phyloP scores from a whole-genome alignment of 2,329 filamentous ascomycete species.

The Trichoderma gracile region DNA sequence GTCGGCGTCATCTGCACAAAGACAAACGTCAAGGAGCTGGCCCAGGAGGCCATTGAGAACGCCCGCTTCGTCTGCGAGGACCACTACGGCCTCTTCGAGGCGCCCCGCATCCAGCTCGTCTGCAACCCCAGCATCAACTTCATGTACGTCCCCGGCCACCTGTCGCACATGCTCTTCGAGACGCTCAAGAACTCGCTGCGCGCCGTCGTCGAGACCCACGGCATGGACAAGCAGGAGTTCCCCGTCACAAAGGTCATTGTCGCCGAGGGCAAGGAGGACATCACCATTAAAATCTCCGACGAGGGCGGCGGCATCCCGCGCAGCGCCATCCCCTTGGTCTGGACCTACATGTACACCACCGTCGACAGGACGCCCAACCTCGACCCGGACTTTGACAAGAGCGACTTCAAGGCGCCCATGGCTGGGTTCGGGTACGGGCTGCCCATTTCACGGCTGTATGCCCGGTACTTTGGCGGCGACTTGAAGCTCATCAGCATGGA shows the following conservation, averaged over 20 bases:
- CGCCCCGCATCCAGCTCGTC: slow-evolving; percentile 93
- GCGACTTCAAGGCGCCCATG: slow-evolving; percentile 99
- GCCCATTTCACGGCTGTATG: slow-evolving; percentile 91
- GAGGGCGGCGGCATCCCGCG: slow-evolving; percentile 95
- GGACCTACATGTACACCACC: slow-evolving; percentile 99
- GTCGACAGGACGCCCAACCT: slow-evolving; percentile 93
- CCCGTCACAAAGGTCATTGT: slow-evolving; percentile 97
- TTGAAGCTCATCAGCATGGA: slow-evolving; percentile 99
- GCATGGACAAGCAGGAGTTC: slow-evolving; percentile 92
- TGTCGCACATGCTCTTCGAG: slow-evolving; percentile 99
- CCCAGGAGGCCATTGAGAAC: slow-evolving; percentile 96
- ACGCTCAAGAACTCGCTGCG: slow-evolving; percentile 97
- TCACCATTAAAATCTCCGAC: slow-evolving; percentile 97
- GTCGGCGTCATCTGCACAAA: slow-evolving; percentile 99
- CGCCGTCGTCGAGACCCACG: slow-evolving; percentile 93
- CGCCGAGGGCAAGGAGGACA: slow-evolving; percentile 96
- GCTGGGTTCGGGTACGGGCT: slow-evolving; percentile 97
- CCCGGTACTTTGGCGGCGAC: slow-evolving; percentile 95
- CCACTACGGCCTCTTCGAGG: slow-evolving; percentile 95
- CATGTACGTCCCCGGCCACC: slow-evolving; percentile 99
- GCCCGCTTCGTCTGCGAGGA: slow-evolving; percentile 99
- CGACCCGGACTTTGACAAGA: slow-evolving; percentile 98
- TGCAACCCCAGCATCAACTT: slow-evolving; percentile 94
- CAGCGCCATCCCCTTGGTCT: slow-evolving; percentile 93
- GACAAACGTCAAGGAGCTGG: slow-evolving; percentile 92